Base-by-base conservation (phyloP, 768 basidiomycete species). In the Mycena leptocephala region DNA sequence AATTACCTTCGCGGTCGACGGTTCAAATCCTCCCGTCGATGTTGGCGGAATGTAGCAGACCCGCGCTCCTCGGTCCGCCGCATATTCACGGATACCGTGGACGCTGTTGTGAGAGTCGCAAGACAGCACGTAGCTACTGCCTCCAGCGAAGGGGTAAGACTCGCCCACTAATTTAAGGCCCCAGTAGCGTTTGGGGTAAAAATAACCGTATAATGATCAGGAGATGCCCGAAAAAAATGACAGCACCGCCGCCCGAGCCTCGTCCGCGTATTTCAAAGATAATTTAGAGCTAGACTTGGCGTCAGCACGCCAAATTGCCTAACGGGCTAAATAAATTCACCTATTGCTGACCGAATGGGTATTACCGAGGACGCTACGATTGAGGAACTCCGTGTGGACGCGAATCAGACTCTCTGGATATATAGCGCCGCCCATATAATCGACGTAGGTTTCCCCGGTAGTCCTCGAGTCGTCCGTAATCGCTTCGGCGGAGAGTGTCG, bases 51-150 rank as follows among this genome's bases (percentile, higher is more conserved):
- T 90, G 81, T 96, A 96, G 53, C 86, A 86, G 22, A 93, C 90
- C 37, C 85, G 81, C 6, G 93, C 91, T 16, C 93, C 92, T 53
- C 88, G 88, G 72, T 85, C 83, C 16, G 82, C 81, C 0, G 95
- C 95, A 79, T 91, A 96, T 84, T 94, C 89, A 53, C 95, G 89
- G 74, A 96, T 94, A 11, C 95, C 95, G 78, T 96, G 93, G 24
- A 96, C 92, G 75, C 94, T 95, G 80, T 96, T 96, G 82, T 97
- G 96, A 9, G 94, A 93, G 83, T 97, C 95, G 20, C 90, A 88
- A 24, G 93, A 90, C 70, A 96, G 91, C 63, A 96, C 89, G 80
- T 92, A 93, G 58, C 83, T 84, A 64, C 92, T 90, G n/a, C 87
- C 89, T 46, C 85, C 85, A 5, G 81, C 83, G 80, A 96, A 96